phyloP scores from a whole-genome alignment of 108 stramenopile genomes.

The Skeletonema costatum region DNA sequence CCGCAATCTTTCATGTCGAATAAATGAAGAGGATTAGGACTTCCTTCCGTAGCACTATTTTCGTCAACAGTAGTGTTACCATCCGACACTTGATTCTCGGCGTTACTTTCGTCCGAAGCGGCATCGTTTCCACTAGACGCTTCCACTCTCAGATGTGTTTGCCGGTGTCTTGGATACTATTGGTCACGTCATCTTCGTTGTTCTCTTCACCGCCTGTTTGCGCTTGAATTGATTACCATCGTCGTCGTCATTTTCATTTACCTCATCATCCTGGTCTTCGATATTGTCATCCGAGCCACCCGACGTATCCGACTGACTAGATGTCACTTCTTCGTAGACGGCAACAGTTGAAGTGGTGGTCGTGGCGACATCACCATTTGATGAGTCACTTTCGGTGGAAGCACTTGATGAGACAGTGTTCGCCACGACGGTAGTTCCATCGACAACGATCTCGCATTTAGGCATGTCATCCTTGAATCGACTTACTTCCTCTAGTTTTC shows the following conservation, averaged over 20 bases:
- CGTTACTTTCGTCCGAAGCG: not conserved
- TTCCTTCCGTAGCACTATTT: not conserved
- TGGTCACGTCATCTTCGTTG: not conserved
- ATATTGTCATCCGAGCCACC: not conserved
- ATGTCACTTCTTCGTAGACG: not conserved
- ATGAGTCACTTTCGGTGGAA: not conserved
- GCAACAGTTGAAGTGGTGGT: not conserved
- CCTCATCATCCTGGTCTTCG: not conserved
- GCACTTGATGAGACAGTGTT: not conserved
- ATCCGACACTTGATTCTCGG: not conserved
- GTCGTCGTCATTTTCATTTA: not conserved
- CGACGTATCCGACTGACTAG: not conserved
- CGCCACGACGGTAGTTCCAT: slow-evolving; percentile 6
- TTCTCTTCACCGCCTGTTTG: not conserved
- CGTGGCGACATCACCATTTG: not conserved
- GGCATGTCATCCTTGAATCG: slow-evolving; percentile 17
- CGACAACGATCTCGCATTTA: slow-evolving; percentile 12
- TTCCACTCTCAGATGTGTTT: not conserved
- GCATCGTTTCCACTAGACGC: not conserved
- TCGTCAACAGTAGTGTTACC: not conserved
- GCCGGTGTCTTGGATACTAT: not conserved
- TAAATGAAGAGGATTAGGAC: not conserved
- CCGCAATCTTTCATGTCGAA: slow-evolving; percentile 58
- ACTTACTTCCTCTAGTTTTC: slow-evolving; percentile 15
- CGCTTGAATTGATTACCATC: not conserved